A percentile compares a stretch with the other conserved stretches of the same genome.
phyloP scores from a whole-genome alignment of 345 rosid genomes.

The Gossypium rotundifolium region DNA sequence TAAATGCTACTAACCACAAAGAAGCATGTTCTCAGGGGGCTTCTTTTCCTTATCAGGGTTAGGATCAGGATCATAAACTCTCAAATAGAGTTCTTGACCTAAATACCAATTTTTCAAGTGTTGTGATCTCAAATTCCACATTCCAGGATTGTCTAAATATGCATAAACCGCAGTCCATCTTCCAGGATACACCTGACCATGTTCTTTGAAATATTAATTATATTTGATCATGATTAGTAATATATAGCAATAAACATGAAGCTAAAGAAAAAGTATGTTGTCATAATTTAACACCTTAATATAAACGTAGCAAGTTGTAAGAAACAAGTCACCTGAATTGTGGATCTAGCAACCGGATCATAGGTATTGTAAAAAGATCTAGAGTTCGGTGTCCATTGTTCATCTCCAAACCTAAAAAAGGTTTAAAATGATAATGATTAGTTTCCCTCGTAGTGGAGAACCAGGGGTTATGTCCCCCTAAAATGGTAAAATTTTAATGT shows the following conservation, averaged over 20 bases:
- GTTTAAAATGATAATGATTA: not conserved
- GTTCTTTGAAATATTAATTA: not conserved
- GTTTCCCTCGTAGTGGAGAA: not conserved
- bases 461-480: too few species aligned
- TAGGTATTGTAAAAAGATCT: constrained; percentile 40
- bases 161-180: constrained; percentile 60
- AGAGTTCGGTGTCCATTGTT: constrained; percentile 47
- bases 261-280: not conserved
- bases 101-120: constrained; percentile 58
- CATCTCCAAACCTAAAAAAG: constrained; percentile 39
- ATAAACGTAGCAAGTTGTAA: not conserved
- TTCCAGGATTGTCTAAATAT: constrained; percentile 79
- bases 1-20: constrained; percentile 39
- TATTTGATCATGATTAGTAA: not conserved
- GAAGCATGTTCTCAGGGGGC: constrained; percentile 52
- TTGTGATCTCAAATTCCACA: constrained; percentile 94
- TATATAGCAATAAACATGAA: not conserved
- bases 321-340: constrained; percentile 35
- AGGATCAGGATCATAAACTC: constrained; percentile 60
- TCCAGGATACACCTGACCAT: constrained; percentile 53
- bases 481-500: too few species aligned
- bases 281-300: not conserved
- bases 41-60: constrained; percentile 56
- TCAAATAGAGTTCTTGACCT: constrained; percentile 65
- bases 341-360: constrained; percentile 67